These are phyloP conservation scores for Sisymbrium altissimum DNA, from an alignment of 345 rosid genomes.

Conservation along the genomic window DNA sequence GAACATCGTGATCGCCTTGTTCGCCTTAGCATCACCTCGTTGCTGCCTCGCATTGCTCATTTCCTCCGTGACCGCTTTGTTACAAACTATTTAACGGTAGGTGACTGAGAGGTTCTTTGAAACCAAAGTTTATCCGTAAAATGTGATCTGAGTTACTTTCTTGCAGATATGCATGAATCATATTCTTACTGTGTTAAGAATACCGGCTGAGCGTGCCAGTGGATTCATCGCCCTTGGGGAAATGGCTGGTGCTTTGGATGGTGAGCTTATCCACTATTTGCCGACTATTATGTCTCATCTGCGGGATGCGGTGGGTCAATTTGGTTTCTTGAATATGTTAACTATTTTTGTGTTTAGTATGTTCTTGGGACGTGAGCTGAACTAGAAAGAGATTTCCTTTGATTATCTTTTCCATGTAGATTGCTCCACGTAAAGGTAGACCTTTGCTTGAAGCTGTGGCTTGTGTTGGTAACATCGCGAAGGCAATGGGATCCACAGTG, in stretches of 20 bases:
- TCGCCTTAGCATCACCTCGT: slow-evolving; percentile 97
- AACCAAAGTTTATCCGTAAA: background rate
- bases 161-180: slow-evolving; percentile 96
- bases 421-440: slow-evolving; percentile 97
- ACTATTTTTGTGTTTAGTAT: slow-evolving; percentile 13
- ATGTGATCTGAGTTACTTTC: slow-evolving; percentile 11
- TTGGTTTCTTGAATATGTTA: background rate
- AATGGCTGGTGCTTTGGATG: slow-evolving; percentile 99
- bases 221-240: slow-evolving; percentile 98
- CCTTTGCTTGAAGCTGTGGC: slow-evolving; percentile 97
- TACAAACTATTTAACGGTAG: slow-evolving; percentile 82
- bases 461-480: slow-evolving; percentile 95
- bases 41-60: slow-evolving; percentile 98
- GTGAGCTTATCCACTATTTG: slow-evolving; percentile 89
- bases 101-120: slow-evolving; percentile 29
- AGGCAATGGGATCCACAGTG: slow-evolving; percentile 86
- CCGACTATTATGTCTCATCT: slow-evolving; percentile 89
- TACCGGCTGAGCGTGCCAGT: slow-evolving; percentile 93
- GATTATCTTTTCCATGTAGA: slow-evolving; percentile 46
- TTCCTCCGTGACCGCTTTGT: slow-evolving; percentile 97
- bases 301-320: slow-evolving; percentile 80
- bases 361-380: background rate
- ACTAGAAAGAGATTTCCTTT: slow-evolving; percentile 12
- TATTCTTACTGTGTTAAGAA: slow-evolving; percentile 77
- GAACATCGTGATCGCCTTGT: slow-evolving; percentile 95